Evolutionary conservation across 176 grass and related monocot species (phyloP).

Genomic region (Thinopyrum elongatum): DNA sequence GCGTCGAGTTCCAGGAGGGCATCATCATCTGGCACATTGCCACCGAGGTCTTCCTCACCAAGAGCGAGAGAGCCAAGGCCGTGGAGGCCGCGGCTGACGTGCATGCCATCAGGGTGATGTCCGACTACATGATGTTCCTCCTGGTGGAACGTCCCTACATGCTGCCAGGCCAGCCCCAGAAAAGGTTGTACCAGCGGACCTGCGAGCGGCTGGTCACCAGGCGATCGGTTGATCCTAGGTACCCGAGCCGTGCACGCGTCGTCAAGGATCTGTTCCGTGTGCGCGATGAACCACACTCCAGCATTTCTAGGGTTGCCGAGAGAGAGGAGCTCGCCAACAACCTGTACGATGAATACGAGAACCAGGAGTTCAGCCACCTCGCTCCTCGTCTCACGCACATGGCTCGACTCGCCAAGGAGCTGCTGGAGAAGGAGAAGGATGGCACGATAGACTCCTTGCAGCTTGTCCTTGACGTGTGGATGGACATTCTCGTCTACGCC

Average conservation of each 20-base stretch:
- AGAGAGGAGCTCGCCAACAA: neutral
- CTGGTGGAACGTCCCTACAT: neutral
- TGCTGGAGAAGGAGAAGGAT: neutral
- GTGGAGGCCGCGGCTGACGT: fast-evolving
- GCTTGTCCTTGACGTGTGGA: neutral
- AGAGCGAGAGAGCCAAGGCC: neutral
- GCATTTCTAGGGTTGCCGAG: neutral
- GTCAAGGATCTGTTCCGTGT: neutral
- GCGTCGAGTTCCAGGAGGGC: conserved; percentile 1
- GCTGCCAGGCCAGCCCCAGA: neutral
- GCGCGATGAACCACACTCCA: neutral
- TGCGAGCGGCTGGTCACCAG: neutral
- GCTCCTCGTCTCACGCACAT: neutral
- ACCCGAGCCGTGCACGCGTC: neutral
- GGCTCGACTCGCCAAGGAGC: neutral
- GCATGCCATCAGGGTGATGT: neutral
- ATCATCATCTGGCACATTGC: conserved; percentile 13
- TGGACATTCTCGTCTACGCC: neutral
- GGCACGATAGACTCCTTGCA: neutral
- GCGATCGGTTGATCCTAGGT: neutral
- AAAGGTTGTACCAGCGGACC: neutral
- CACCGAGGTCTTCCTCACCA: neutral
- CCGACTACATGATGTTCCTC: neutral
- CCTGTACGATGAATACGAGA: neutral
- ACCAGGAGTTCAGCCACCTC: neutral